Evolutionary conservation across 1,139 yeast species (phyloP), one percentile per base, ranked within the genome.

Genomic region (Eremothecium sinecaudum): DNA sequence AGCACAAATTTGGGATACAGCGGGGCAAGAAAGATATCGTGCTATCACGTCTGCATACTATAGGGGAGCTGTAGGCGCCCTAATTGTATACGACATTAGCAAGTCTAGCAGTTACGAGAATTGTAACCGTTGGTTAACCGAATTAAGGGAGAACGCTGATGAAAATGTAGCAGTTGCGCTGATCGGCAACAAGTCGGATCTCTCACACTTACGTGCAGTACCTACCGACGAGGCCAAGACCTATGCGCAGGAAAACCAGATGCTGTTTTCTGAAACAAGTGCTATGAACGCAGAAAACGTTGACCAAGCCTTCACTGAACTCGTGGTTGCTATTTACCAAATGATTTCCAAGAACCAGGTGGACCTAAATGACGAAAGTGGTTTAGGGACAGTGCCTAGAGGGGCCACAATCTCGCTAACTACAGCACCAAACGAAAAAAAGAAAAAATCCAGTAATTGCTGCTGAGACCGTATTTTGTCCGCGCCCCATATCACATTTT

Each of bases 1-100:
- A 62, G 96, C 97, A 6, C 98, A 92, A 62, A 86, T 90, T 55
- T 90, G 98, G 98, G 98, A 90, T 61, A 90, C 98, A 18, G 98
- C 98, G 2, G 98, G 98, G 40, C 98, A 90, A 66, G 98, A 90
- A 63, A 75, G 98, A 58, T 90, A 90, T 66, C 75, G 98, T 52
- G 97, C 98, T 34, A 90, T 90, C 56, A 92, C 98, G 25, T 79
- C 93, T 41, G 98, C 97, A 10, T 90, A 90, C 65, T 90, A 90
- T 61, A 73, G 98, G 57, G 98, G 98, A 31, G 98, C 98, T 1
- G 94, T 87, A 33, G 98, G 98, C 35, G 98, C 98, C 2, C 69
- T 90, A 50, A 79, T 90, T 43, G 94, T 90, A 46, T 90, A 90
- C 62, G 98, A 90, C 63, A 87, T 90, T 56, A 77, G 96, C 41